Conservation (phyloP, 805 yeast genomes). For the Scheffersomyces amazonensis region DNA sequence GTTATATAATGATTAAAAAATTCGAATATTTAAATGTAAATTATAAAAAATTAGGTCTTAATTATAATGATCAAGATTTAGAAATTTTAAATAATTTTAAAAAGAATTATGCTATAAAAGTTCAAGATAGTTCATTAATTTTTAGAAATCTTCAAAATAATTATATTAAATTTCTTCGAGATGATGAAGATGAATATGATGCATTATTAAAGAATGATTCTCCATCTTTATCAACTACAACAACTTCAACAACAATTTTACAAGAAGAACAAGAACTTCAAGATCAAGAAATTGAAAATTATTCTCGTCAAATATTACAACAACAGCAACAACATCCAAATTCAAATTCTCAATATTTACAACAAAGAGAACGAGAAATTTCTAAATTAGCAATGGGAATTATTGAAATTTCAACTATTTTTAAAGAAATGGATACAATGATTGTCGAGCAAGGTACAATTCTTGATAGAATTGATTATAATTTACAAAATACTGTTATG, state of each 20-base stretch:
- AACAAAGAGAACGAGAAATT: conserved; percentile 85
- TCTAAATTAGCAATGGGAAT: conserved; percentile 91
- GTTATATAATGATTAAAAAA: conserved; percentile 73
- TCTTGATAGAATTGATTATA: conserved; percentile 90
- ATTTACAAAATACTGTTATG: conserved; percentile 73
- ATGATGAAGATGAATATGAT: conserved; percentile 46
- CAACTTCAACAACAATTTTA: conserved; percentile 15
- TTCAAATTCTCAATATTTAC: conserved; percentile 32
- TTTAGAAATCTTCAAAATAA: conserved; percentile 87
- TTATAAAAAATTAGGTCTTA: conserved; percentile 39
- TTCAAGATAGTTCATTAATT: conserved; percentile 73
- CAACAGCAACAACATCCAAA: conserved; percentile 20
- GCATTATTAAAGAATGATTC: conserved; percentile 5
- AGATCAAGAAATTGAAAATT: conserved; percentile 29
- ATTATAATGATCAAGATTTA: conserved; percentile 46
- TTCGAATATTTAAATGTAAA: conserved; percentile 44
- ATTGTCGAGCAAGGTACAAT: conserved; percentile 95
- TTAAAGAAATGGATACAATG: conserved; percentile 87
- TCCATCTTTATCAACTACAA: conserved; percentile 1
- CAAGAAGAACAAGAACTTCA: conserved; percentile 29
- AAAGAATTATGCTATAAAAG: conserved; percentile 78
- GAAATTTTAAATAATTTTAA: conserved; percentile 76
- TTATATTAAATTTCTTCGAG: conserved; percentile 78
- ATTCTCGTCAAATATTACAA: conserved; percentile 31
- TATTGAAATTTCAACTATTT: conserved; percentile 86